Conservation (phyloP, 2,329 filamentous ascomycete genomes). For the Fusarium kyushuense region DNA sequence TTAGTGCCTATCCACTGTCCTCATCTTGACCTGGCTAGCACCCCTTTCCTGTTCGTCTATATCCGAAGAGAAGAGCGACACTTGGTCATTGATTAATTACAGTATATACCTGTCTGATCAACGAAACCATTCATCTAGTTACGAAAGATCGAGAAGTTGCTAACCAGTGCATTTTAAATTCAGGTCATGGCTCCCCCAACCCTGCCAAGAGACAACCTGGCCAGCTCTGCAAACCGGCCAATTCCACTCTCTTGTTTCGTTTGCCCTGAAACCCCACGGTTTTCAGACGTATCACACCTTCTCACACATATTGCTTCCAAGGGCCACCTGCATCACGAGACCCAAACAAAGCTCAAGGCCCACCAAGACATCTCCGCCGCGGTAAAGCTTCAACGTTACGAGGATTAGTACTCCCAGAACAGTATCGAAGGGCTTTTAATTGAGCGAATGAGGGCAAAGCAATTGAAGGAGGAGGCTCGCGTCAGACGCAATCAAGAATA, state of each 20-base stretch:
- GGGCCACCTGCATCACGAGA: constrained; percentile 86
- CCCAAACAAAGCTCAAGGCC: constrained; percentile 81
- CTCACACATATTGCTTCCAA: constrained; percentile 94
- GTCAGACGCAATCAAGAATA: constrained; percentile 57
- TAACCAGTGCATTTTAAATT: constrained; percentile 34
- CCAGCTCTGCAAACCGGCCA: constrained; percentile 46
- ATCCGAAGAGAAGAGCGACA: constrained; percentile 6
- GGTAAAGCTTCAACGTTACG: constrained; percentile 73
- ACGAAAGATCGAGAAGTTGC: constrained; percentile 14
- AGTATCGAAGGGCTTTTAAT: constrained; percentile 79
- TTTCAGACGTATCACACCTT: constrained; percentile 91
- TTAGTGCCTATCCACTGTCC: constrained; percentile 25
- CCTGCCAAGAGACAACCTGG: constrained; percentile 35
- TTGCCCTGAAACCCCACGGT: constrained; percentile 81
- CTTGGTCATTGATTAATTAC: not conserved
- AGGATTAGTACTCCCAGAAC: constrained; percentile 81
- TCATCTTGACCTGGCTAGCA: constrained; percentile 34
- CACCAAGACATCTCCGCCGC: constrained; percentile 75
- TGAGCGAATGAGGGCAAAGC: constrained; percentile 81
- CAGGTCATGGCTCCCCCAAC: constrained; percentile 56
- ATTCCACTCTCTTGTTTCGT: constrained; percentile 84
- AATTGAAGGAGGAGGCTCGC: constrained; percentile 71
- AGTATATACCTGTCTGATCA: not conserved
- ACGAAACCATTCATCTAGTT: constrained; percentile 5
- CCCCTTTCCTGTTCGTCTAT: constrained; percentile 46